Base-by-base conservation (phyloP, 768 basidiomycete genomes). In the Pholiota microspora region DNA sequence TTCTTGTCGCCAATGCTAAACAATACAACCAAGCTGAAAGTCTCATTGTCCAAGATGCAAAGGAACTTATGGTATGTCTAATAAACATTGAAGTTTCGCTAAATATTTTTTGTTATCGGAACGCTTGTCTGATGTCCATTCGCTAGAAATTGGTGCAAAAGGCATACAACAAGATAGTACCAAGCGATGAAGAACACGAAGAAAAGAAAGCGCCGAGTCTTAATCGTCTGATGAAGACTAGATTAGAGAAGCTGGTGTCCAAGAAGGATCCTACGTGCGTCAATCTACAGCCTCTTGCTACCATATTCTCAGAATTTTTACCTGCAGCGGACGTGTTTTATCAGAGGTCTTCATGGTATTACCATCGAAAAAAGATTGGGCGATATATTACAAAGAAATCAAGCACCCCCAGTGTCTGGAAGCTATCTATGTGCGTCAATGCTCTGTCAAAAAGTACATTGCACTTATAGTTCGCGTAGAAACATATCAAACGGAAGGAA, bases 261-360 rank as follows among this genome's bases (percentile, higher is more conserved):
- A 89, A 86, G 69, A 81, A 83, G 7, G 89, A 92, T 62, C 77
- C 86, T 49, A 70, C 72, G 90, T 91, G 65, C 62, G 88, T 25
- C 27, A 29, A 10, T 61, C 34, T 52, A n/a, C n/a, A 29, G 55
- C 24, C 21, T 2, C 25, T 42, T 29, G 35, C 16, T 35, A 38
- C 21, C 53, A 25, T 48, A 45, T 35, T 31, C 29, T 52, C 28
- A 21, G 31, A 16, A 28, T 9, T 44, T n/a, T 44, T 29, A 12
- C 23, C 16, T 56, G 7, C 60, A 92, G 88, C 32, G 90, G 88
- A 38, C 85, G 84, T 31, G 69, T 81, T 15, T 67, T 89, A 36
- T 86, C 86, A 12, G 77, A 74, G 2, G 86, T 86, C 58, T 97
- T 97, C 74, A 88, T 91, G 85, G 86, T 89, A 45, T 74, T 95